phyloP scores from a whole-genome alignment of 768 basidiomycete genomes.

The Termitomyces sp. region DNA sequence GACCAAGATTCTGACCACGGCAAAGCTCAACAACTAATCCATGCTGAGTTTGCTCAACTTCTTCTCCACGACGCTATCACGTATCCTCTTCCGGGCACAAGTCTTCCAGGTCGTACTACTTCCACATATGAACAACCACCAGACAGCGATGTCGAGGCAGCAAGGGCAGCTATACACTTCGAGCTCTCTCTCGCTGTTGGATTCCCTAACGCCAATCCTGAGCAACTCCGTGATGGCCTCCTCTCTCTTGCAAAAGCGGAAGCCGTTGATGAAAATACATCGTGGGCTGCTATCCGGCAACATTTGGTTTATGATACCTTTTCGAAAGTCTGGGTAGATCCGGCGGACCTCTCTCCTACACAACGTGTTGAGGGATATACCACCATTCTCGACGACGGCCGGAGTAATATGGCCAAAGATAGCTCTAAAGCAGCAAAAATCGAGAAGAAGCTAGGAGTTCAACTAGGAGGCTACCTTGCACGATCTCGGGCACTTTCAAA shows the following conservation, averaged over 20 bases:
- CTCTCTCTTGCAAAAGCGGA: conserved; percentile 61
- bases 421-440: conserved; percentile 77
- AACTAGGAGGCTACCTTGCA: conserved; percentile 88
- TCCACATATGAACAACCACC: conserved; percentile 73
- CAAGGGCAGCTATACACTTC: conserved; percentile 67
- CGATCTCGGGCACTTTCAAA: conserved; percentile 65
- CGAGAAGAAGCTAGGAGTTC: conserved; percentile 87
- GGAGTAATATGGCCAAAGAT: conserved; percentile 75
- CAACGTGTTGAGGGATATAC: conserved; percentile 64
- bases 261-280: conserved; percentile 52
- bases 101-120: conserved; percentile 64
- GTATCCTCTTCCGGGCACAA: conserved; percentile 87
- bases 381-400: conserved; percentile 55
- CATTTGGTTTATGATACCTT: conserved; percentile 60
- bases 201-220: conserved; percentile 77
- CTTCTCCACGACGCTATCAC: conserved; percentile 86
- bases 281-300: conserved; percentile 70
- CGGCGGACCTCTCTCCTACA: conserved; percentile 51
- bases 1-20: conserved; percentile 37
- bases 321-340: conserved; percentile 65
- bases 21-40: conserved; percentile 61
- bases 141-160: conserved; percentile 69
- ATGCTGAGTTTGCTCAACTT: conserved; percentile 74
- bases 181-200: conserved; percentile 83
- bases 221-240: conserved; percentile 78